These are phyloP conservation scores for Colletotrichum plurivorum DNA, from an alignment of 2,329 filamentous ascomycete genomes.

Conservation along the genomic window DNA sequence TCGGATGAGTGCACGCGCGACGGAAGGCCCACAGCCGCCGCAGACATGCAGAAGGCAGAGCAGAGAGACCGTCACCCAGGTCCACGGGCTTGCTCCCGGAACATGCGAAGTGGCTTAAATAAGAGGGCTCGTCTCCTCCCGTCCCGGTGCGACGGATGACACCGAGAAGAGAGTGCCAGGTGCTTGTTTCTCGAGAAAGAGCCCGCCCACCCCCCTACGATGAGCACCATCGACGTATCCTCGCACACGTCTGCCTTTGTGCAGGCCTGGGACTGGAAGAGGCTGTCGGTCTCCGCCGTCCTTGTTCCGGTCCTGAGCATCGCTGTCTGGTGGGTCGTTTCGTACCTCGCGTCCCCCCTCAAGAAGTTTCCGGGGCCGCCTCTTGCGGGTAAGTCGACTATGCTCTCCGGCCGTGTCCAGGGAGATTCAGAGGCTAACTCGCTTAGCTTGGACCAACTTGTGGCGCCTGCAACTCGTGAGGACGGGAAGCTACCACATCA, in stretches of 20 bases:
- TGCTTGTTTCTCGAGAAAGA: neutral
- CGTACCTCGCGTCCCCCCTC: conserved; percentile 39
- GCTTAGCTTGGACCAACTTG: conserved; percentile 45
- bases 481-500: conserved; percentile 41
- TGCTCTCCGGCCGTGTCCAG: neutral
- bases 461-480: conserved; percentile 45
- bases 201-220: neutral
- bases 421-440: neutral
- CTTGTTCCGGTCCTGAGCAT: conserved; percentile 5
- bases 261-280: neutral
- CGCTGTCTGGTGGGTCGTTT: conserved; percentile 25
- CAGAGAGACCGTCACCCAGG: too few species aligned
- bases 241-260: neutral
- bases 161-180: neutral
- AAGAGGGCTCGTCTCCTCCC: too few species aligned
- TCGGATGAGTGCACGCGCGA: too few species aligned
- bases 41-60: too few species aligned
- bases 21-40: too few species aligned
- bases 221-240: neutral
- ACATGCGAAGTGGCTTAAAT: too few species aligned
- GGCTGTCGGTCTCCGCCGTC: neutral
- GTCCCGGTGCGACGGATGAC: too few species aligned
- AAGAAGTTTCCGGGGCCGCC: conserved; percentile 43
- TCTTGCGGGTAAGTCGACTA: conserved; percentile 40
- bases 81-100: too few species aligned